A percentile compares a stretch with the other conserved stretches of the same genome.
Conservation (phyloP, 2,329 filamentous ascomycete genomes). For the Xylaria digitata region DNA sequence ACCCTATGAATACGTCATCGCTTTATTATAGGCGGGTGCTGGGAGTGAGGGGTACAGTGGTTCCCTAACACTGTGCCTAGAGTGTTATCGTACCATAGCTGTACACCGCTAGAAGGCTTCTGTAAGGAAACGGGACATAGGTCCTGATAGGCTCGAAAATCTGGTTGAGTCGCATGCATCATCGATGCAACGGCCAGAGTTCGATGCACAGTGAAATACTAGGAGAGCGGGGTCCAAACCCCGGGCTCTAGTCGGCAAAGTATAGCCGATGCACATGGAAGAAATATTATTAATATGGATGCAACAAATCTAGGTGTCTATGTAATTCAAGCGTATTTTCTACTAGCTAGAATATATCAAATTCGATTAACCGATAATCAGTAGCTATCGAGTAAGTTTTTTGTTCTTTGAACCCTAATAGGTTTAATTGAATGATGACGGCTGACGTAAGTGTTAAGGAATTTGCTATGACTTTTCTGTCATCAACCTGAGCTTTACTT, state of each 20-base stretch:
- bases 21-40: neutral
- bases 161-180: constrained; percentile 22
- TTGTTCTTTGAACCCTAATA: neutral
- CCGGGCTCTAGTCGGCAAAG: constrained; percentile 11
- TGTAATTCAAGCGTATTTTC: neutral
- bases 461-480: constrained; percentile 8
- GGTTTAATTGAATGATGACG: neutral
- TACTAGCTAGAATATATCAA: neutral
- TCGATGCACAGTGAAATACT: constrained; percentile 35
- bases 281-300: neutral
- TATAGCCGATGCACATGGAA: constrained; percentile 5
- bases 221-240: constrained; percentile 24
- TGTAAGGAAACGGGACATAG: constrained; percentile 3
- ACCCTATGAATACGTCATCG: constrained; percentile 30
- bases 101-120: constrained; percentile 28
- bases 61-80: neutral
- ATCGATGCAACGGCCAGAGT: constrained; percentile 37
- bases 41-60: constrained; percentile 9
- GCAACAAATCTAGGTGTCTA: neutral
- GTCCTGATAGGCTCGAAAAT: constrained; percentile 18
- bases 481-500: constrained; percentile 10
- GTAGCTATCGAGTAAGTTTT: neutral
- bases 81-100: neutral
- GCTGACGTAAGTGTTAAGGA: neutral
- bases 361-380: neutral